Base-by-base conservation (phyloP, 2,329 filamentous ascomycete species). In the Cordyceps cicadae region DNA sequence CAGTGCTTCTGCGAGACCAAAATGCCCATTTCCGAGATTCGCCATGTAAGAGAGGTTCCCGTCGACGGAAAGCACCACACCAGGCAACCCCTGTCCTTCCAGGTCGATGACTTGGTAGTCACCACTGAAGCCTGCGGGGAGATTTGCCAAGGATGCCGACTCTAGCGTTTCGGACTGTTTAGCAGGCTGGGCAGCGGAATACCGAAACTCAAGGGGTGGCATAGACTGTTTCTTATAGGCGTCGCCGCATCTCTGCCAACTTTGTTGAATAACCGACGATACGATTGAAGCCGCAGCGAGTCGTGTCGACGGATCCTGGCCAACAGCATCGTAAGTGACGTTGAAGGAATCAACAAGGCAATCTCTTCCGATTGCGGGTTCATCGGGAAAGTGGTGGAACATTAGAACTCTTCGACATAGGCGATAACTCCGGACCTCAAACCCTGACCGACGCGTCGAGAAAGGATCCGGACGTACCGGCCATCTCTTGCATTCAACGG, bases 311-410 rank as follows among this genome's bases (percentile, higher is more conserved):
- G 24, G 12, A 29, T 60, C 50, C 24, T 52, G 32, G 34, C 19
- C 46, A 24, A 49, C 14, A 60, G 46, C 12, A 32, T 56, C 19
- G 24, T 62, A 59, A 9, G 41, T 49, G n/a, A 69, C 48, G 12
- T 62, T 52, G 37, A 64, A 54, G 7, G 69, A 66, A 9, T 45
- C 50, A 49, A 70, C 67, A 3, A 71, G 60, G 29, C 45, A 65
- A 50, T 69, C 64, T 11, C 45, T 19, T 26, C 55, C 63, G 0
- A 65, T 29, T 0, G 8, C 39, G 26, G 58, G 60, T 52, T 70
- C 61, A 8, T 66, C 62, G 2, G 63, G 63, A 37, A 75, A 70
- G 55, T 70, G 67, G 62, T 75, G 72, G 54, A 74, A 74, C 66
- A 73, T 69, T 1, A 74, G 65, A 14, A 75, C 54, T 2, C 72